Evolutionary conservation across 345 rosid species (phyloP).

Genomic region (Durio zibethinus): DNA sequence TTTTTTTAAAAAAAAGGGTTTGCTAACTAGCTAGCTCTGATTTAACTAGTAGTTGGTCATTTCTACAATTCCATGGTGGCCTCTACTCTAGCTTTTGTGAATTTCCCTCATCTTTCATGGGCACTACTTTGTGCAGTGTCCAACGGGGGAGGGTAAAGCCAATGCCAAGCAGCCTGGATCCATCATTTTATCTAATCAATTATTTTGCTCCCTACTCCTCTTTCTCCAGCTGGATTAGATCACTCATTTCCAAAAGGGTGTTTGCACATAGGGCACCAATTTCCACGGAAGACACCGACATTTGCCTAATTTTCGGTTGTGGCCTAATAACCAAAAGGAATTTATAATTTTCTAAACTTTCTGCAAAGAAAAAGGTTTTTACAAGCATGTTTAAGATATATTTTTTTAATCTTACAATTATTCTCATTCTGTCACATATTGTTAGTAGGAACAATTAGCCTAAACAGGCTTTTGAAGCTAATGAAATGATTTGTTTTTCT

Average conservation of each 20-base stretch:
- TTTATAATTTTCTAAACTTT: background rate
- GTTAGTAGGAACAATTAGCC: background rate
- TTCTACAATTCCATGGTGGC: background rate
- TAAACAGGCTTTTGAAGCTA: background rate
- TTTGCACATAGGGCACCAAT: background rate
- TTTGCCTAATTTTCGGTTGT: background rate
- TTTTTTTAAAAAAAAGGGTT: too few species aligned
- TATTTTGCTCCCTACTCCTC: background rate
- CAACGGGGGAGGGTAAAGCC: background rate
- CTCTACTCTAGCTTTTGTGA: background rate
- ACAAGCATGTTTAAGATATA: background rate
- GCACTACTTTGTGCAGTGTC: background rate
- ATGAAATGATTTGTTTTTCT: background rate
- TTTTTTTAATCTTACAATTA: background rate
- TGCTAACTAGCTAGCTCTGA: background rate
- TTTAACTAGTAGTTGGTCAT: background rate
- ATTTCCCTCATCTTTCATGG: background rate
- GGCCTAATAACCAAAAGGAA: background rate
- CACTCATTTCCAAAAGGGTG: background rate
- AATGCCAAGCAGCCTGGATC: background rate
- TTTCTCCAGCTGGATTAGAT: background rate
- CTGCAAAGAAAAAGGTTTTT: background rate
- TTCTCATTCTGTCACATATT: background rate
- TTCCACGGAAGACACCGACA: slow-evolving; percentile 6
- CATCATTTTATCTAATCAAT: background rate